Base-by-base conservation (phyloP, 805 yeast species). In the Cyberlindnera mrakii region DNA sequence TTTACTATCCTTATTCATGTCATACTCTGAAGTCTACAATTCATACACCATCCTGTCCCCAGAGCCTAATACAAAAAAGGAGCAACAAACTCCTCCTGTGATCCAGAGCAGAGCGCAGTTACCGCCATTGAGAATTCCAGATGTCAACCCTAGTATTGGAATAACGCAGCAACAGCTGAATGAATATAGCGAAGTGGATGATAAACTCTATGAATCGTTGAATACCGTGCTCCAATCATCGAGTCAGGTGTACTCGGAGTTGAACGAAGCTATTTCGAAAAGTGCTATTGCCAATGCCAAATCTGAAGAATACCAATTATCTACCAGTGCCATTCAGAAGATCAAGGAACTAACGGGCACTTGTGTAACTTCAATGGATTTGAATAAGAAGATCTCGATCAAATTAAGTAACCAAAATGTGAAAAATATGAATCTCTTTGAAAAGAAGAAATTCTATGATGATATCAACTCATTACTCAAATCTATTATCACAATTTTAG, bases 321-420 rank as follows among this genome's bases (percentile, higher is more conserved):
- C 55, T 16, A 58, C 72, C n/a, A 57, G 61, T 5, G 72, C 80
- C 30, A 80, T 85, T 1, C 57, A 72, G 6, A 83, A 82, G 52
- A 83, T 88, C 29, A 80, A 81, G 51, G 96, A 88, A 39, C 68
- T 90, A 39, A 82, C 95, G 0, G 72, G 70, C 37, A 83, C 86
- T 11, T 88, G 96, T 58, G 77, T 85, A 43, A 68, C 78, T 16
- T 85, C 96, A 1, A 81, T 85, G 75, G 96, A 87, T n/a, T 75
- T 84, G 34, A 85, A 95, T 9, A 80, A 82, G 49, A 66, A 80
- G 45, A 71, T 87, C 39, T 75, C 75, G 45, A 66, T 66, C 13
- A 74, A 80, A 41, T 66, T 90, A 40, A 40, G 40, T 13, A 60
- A 78, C 30, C 63, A 71, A 15, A 41, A 35, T 18, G 30, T 48